Evolutionary conservation across 2,329 filamentous ascomycete genomes (phyloP).

Genomic region (Reticulascus tulasneorum): DNA sequence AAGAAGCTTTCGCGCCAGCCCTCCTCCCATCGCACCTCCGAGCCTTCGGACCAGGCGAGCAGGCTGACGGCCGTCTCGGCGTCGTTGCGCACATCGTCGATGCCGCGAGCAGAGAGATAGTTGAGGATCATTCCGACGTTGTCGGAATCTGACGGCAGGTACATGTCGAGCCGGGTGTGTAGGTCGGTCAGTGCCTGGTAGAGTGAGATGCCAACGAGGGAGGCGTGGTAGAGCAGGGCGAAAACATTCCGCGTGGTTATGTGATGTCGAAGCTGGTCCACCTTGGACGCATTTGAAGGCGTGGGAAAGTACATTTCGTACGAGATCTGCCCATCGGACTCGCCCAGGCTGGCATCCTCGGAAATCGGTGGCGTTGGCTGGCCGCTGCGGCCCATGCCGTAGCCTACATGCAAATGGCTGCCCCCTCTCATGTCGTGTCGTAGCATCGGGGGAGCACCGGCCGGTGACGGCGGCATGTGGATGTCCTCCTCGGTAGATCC

Average conservation of each 20-base stretch:
- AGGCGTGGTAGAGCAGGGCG: slow-evolving; percentile 59
- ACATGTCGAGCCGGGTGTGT: slow-evolving; percentile 55
- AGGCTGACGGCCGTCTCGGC: slow-evolving; percentile 56
- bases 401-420: no score
- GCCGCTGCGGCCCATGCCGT: slow-evolving; percentile 22
- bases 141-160: slow-evolving; percentile 52
- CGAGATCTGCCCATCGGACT: slow-evolving; percentile 50
- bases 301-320: slow-evolving; percentile 63
- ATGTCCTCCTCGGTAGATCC: slow-evolving; percentile 47
- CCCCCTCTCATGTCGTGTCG: slow-evolving; percentile 21
- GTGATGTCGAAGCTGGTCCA: slow-evolving; percentile 52
- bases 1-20: slow-evolving; percentile 66
- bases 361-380: slow-evolving; percentile 42
- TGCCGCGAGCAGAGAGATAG: slow-evolving; percentile 54
- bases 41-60: slow-evolving; percentile 62
- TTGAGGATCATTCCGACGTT: slow-evolving; percentile 57
- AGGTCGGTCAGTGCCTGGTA: slow-evolving; percentile 61
- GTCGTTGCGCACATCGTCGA: slow-evolving; percentile 62
- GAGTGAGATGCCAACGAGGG: slow-evolving; percentile 61
- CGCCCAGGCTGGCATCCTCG: slow-evolving; percentile 36
- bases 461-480: slow-evolving; percentile 38
- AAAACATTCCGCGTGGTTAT: slow-evolving; percentile 68
- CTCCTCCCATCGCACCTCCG: slow-evolving; percentile 58
- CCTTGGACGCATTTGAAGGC: slow-evolving; percentile 42
- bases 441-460: slow-evolving; percentile 36